These are phyloP conservation scores for Kazachstania sp. DNA, from an alignment of 1,139 yeast genomes.

Conservation along the genomic window DNA sequence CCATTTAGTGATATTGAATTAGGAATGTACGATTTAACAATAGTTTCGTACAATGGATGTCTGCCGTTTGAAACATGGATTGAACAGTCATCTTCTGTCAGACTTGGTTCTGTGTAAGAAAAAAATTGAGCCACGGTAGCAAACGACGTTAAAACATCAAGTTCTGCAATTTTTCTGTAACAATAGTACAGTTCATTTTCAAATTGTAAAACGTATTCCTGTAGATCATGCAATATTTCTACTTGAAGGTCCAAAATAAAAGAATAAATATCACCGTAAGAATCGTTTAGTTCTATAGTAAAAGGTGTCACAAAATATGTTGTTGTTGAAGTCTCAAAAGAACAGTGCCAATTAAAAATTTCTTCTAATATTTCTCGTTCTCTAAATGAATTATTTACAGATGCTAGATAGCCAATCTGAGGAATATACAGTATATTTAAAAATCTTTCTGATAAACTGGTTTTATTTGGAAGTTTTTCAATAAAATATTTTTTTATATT, in stretches of 20 bases:
- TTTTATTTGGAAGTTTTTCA: slow-evolving; percentile 8
- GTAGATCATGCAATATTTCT: slow-evolving; percentile 34
- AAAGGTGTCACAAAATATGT: slow-evolving; percentile 33
- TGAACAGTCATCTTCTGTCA: slow-evolving; percentile 25
- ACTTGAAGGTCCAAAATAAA: slow-evolving; percentile 37
- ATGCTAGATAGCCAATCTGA: slow-evolving; percentile 38
- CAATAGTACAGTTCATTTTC: slow-evolving; percentile 14
- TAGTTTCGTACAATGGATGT: slow-evolving; percentile 38
- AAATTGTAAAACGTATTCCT: slow-evolving; percentile 25
- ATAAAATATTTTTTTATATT: slow-evolving; percentile 3
- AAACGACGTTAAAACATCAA: slow-evolving; percentile 36
- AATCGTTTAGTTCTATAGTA: slow-evolving; percentile 32
- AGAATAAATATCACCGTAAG: slow-evolving; percentile 38
- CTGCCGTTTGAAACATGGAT: slow-evolving; percentile 27
- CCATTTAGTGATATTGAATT: slow-evolving; percentile 32
- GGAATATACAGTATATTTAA: slow-evolving; percentile 39
- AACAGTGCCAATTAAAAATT: slow-evolving; percentile 31
- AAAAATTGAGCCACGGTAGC: slow-evolving; percentile 32
- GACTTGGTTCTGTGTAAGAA: slow-evolving; percentile 34
- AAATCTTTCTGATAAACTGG: slow-evolving; percentile 10
- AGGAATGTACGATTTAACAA: slow-evolving; percentile 33
- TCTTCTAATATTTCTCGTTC: slow-evolving; percentile 8
- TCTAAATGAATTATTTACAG: slow-evolving; percentile 16
- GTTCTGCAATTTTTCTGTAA: slow-evolving; percentile 28
- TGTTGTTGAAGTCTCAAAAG: slow-evolving; percentile 35